Conservation (phyloP, 1,284 basidiomycete genomes). For the Rhizopogon parksii region DNA sequence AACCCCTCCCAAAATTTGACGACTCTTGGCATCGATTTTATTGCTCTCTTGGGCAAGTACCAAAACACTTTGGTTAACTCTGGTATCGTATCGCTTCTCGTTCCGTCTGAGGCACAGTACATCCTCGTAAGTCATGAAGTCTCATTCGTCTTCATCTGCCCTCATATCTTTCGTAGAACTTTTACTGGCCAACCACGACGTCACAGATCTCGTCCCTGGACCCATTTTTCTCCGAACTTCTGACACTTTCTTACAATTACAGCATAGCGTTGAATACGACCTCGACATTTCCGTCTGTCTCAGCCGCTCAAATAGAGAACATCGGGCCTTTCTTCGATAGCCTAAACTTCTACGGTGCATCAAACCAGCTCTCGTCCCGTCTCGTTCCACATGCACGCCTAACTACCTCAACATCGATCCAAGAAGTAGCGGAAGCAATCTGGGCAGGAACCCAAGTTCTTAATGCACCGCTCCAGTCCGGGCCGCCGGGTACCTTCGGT, state of each 20-base stretch:
- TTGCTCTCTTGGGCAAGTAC: constrained; percentile 9
- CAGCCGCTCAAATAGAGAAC: constrained; percentile 1
- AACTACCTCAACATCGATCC: background rate
- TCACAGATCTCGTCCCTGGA: constrained; percentile 1
- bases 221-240: constrained; percentile 6
- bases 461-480: background rate
- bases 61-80: constrained; percentile 4
- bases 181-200: constrained; percentile 1
- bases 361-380: constrained; percentile 2
- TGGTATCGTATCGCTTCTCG: constrained; percentile 2
- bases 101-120: background rate
- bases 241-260: background rate
- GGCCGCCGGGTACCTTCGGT: background rate
- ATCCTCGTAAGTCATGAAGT: background rate
- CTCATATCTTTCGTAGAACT: background rate
- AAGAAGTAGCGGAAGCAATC: constrained; percentile 7
- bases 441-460: constrained; percentile 6
- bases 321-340: constrained; percentile 6
- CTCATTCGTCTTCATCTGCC: background rate
- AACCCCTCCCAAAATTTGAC: constrained; percentile 8
- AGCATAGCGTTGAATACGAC: constrained; percentile 5
- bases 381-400: constrained; percentile 5
- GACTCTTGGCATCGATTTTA: constrained; percentile 14
- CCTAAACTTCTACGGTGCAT: constrained; percentile 1
- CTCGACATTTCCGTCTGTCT: constrained; percentile 3